phyloP scores from a whole-genome alignment of 2,329 filamentous ascomycete species.

The Leptosphaerulina australis region DNA sequence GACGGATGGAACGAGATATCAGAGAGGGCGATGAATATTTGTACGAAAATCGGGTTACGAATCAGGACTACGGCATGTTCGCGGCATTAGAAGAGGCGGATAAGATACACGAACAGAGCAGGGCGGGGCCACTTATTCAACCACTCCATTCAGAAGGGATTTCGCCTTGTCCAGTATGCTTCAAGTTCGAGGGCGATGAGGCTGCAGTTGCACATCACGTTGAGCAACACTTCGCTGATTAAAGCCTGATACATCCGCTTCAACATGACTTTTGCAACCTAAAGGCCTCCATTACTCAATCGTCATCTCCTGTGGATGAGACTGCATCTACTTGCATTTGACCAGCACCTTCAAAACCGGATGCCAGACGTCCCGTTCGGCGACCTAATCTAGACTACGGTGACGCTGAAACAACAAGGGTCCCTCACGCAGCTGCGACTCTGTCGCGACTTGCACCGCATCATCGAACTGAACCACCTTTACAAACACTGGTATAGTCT shows the following conservation, averaged over 20 bases:
- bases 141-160: slow-evolving; percentile 20
- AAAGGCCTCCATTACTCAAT: neutral
- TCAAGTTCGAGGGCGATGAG: slow-evolving; percentile 70
- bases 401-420: slow-evolving; percentile 14
- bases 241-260: neutral
- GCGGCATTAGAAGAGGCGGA: slow-evolving; percentile 37
- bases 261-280: neutral
- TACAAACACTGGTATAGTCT: neutral
- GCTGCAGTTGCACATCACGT: slow-evolving; percentile 71
- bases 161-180: slow-evolving; percentile 68
- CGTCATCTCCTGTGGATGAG: neutral
- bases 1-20: slow-evolving; percentile 35
- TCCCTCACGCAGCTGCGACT: slow-evolving; percentile 11
- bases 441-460: slow-evolving; percentile 11
- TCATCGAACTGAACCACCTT: neutral
- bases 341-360: neutral
- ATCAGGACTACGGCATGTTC: slow-evolving; percentile 26
- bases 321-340: neutral
- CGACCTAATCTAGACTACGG: slow-evolving; percentile 1
- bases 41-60: slow-evolving; percentile 28
- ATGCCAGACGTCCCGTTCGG: neutral
- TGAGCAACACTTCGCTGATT: slow-evolving; percentile 58
- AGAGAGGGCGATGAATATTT: slow-evolving; percentile 40
- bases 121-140: slow-evolving; percentile 36
- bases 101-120: slow-evolving; percentile 33